Evolutionary conservation across 2,329 filamentous ascomycete species (phyloP), one percentile per base, ranked within the genome.

Genomic region (Paracoccidioides brasiliensis): DNA sequence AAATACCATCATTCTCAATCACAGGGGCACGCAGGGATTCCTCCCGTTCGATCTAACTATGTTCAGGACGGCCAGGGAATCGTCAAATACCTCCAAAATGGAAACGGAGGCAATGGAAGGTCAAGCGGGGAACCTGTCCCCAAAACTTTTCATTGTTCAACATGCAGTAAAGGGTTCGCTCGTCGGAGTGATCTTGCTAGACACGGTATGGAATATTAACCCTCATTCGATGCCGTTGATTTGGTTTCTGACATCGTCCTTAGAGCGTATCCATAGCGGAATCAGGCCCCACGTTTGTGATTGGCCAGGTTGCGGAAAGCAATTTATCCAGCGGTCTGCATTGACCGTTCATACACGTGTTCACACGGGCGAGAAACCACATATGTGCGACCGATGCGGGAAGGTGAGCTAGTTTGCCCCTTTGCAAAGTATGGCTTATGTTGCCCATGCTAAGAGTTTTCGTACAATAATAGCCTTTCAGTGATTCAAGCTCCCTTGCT

Each of bases 341-440:
- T 75, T 98, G 69, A 98, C 93, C 0, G 93, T 98, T 6, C 93
- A 97, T 71, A 85, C 88, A 67, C 86, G 93, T 63, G 90, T 96
- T 22, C 93, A 98, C 71, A 97, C 93, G 1, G 93, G 93, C 61
- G 93, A 97, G 75, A 98, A 98, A 74, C 93, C 93, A 52, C 93
- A 98, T 66, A 91, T 93, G 83, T 98, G 93, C 69, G 93, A 96
- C 72, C 83, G 88, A 60, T 97, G 93, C 70, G 88, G 89, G 70
- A 97, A 97, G 84, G 90, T 95, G 77, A 65, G 79, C 61, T 45
- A 12, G 10, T 41, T 28, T 38, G 53, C 9, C 6, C 9, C 6
- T 9, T 45, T 14, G 35, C 51, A 33, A 22, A 37, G 22, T 32
- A 4, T 22, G 3, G 14, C 10, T 22, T 38, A 48, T 38, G 32